These are phyloP conservation scores for Diaporthe australafricana DNA, from an alignment of 2,329 filamentous ascomycete species.

Conservation along the genomic window DNA sequence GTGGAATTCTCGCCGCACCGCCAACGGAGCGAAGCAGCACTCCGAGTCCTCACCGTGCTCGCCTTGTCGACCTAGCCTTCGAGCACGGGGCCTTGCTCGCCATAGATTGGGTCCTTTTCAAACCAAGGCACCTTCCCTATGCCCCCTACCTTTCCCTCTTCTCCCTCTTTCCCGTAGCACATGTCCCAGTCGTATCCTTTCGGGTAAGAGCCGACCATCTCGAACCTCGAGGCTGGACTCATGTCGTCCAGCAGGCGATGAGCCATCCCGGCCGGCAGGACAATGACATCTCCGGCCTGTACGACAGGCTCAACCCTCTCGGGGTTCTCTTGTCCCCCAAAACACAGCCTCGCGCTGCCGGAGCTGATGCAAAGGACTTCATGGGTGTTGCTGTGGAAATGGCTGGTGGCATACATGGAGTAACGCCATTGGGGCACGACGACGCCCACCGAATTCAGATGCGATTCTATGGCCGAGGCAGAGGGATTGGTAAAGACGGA, in stretches of 20 bases:
- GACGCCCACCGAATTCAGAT: constrained; percentile 63
- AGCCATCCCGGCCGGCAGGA: constrained; percentile 74
- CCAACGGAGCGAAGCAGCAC: too few species aligned
- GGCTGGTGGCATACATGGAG: constrained; percentile 74
- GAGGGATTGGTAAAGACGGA: constrained; percentile 59
- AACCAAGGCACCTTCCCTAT: constrained; percentile 69
- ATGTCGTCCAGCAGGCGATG: constrained; percentile 72
- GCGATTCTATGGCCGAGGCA: constrained; percentile 65
- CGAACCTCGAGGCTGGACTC: constrained; percentile 57
- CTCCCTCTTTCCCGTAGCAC: constrained; percentile 73
- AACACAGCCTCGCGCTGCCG: constrained; percentile 71
- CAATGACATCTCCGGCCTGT: constrained; percentile 68
- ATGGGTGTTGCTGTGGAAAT: constrained; percentile 77
- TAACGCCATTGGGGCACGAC: constrained; percentile 75
- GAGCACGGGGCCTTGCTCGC: constrained; percentile 59
- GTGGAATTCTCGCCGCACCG: too few species aligned
- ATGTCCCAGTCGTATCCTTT: constrained; percentile 72
- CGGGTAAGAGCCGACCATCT: constrained; percentile 77
- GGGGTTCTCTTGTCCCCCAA: constrained; percentile 73
- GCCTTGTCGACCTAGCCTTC: constrained; percentile 11
- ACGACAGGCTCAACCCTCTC: constrained; percentile 66
- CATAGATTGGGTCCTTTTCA: constrained; percentile 69
- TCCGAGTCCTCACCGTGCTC: not conserved
- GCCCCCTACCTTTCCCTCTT: constrained; percentile 61
- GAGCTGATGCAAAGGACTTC: constrained; percentile 72